These are phyloP conservation scores for Ceratonia siliqua DNA, from an alignment of 306 rosid species.

Conservation along the genomic window DNA sequence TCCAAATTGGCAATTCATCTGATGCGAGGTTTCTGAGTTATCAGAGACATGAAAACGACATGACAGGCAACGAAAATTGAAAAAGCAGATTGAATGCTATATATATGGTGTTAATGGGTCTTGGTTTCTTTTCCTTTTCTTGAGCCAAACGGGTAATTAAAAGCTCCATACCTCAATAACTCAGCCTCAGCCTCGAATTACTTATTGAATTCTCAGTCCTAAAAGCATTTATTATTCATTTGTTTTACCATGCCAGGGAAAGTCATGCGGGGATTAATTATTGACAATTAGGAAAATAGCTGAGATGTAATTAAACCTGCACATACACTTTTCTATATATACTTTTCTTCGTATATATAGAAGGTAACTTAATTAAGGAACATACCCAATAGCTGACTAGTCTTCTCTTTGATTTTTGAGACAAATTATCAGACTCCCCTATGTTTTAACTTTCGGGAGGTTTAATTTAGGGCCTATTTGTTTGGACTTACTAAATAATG, in stretches of 20 bases:
- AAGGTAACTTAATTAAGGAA: too few species aligned
- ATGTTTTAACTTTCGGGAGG: not conserved
- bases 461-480: not conserved
- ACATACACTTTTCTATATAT: too few species aligned
- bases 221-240: not conserved
- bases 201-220: not conserved
- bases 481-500: too few species aligned
- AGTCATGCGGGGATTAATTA: too few species aligned
- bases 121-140: constrained; percentile 12
- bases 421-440: too few species aligned
- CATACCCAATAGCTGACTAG: too few species aligned
- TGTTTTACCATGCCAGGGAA: too few species aligned
- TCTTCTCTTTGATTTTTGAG: not conserved
- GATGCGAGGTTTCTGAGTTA: constrained; percentile 36
- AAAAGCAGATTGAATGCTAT: constrained; percentile 8
- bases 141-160: not conserved
- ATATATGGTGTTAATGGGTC: not conserved
- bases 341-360: too few species aligned
- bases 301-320: too few species aligned
- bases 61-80: constrained; percentile 27
- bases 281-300: too few species aligned
- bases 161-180: not conserved
- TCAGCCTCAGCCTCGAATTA: too few species aligned
- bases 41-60: constrained; percentile 44
- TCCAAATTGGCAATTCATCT: constrained; percentile 32